Conservation (phyloP, 768 basidiomycete genomes). For the Lentinula lateritia region DNA sequence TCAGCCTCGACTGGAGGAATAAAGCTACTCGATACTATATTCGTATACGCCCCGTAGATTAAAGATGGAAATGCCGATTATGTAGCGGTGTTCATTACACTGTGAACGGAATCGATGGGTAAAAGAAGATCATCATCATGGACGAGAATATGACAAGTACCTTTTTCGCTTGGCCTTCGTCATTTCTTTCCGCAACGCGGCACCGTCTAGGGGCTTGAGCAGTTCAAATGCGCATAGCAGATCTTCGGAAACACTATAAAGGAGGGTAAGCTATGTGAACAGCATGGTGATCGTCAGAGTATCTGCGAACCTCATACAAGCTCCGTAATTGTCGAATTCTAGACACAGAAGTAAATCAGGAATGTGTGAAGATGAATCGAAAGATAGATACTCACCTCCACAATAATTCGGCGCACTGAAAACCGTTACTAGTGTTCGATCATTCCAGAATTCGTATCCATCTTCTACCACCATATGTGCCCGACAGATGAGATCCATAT, state of each 20-base stretch:
- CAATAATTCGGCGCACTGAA: constrained; percentile 98
- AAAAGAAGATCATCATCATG: not conserved
- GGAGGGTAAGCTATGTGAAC: constrained; percentile 2
- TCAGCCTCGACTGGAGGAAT: constrained; percentile 1
- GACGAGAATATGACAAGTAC: constrained; percentile 20
- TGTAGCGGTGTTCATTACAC: constrained; percentile 26
- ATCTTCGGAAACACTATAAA: constrained; percentile 86
- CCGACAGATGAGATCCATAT: constrained; percentile 99
- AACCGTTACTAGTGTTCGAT: constrained; percentile 95
- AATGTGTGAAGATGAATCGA: constrained; percentile 7
- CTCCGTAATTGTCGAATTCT: constrained; percentile 96
- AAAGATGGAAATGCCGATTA: constrained; percentile 8
- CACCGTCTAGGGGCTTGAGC: constrained; percentile 91
- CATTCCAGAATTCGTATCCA: constrained; percentile 99
- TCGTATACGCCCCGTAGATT: constrained; percentile 15
- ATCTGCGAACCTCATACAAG: constrained; percentile 77
- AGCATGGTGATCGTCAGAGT: not conserved
- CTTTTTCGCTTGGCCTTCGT: constrained; percentile 98
- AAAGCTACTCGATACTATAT: constrained; percentile 16
- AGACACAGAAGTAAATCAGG: constrained; percentile 13
- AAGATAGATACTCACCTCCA: constrained; percentile 60
- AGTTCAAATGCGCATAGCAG: constrained; percentile 96
- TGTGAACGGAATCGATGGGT: not conserved
- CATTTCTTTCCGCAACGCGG: constrained; percentile 96
- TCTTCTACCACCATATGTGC: constrained; percentile 99